Evolutionary conservation across 495 filamentous ascomycete species (phyloP).

Genomic region (Xylaria castorea): DNA sequence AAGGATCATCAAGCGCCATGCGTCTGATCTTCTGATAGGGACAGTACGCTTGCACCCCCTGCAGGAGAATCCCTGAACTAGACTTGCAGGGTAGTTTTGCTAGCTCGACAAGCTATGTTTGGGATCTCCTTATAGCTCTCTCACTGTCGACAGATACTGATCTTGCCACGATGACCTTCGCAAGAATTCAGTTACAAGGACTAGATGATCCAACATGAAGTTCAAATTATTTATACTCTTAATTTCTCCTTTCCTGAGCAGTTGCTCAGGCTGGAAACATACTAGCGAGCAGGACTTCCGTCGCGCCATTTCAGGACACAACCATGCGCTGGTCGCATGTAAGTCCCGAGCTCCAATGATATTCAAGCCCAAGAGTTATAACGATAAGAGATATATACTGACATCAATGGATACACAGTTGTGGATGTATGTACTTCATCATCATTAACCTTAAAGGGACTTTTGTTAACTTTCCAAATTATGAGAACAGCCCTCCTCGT

Average conservation of each 20-base stretch:
- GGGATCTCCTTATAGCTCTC: not conserved
- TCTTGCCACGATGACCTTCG: not conserved
- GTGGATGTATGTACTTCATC: slow-evolving; percentile 27
- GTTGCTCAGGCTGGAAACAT: slow-evolving; percentile 46
- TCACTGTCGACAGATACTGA: not conserved
- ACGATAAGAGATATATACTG: not conserved
- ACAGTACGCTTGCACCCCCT: slow-evolving; percentile 13
- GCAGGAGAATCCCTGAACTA: slow-evolving; percentile 19
- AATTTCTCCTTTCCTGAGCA: slow-evolving; percentile 25
- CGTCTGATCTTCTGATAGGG: slow-evolving; percentile 22
- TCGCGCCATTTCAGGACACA: slow-evolving; percentile 39
- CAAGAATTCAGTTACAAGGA: not conserved
- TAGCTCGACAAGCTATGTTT: not conserved
- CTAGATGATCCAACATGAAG: slow-evolving; percentile 35
- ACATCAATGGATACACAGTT: slow-evolving; percentile 21
- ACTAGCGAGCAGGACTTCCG: slow-evolving; percentile 39
- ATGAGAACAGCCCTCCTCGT: slow-evolving; percentile 39
- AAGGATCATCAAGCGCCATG: slow-evolving; percentile 11
- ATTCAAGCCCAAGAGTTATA: not conserved
- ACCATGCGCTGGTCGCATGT: slow-evolving; percentile 54
- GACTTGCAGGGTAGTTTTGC: slow-evolving; percentile 32
- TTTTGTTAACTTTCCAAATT: not conserved
- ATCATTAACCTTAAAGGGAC: not conserved
- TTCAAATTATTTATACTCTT: slow-evolving; percentile 26
- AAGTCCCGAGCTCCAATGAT: slow-evolving; percentile 31